phyloP scores from a whole-genome alignment of 345 rosid species.

The Excoecaria agallocha region DNA sequence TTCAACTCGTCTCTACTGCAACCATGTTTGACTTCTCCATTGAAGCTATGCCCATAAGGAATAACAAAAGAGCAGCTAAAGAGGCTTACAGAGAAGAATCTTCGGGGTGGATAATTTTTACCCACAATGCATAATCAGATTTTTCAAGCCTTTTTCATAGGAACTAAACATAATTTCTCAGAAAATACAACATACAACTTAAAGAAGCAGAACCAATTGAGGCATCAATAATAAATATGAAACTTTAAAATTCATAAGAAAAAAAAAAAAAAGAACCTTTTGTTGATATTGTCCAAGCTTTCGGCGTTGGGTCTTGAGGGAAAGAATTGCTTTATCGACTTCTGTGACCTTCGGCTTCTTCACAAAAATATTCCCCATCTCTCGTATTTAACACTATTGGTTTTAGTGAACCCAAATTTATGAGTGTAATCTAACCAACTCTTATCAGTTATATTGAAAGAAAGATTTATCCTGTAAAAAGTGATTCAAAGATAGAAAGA shows the following conservation, averaged over 20 bases:
- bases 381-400: background rate
- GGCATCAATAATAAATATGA: background rate
- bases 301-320: slow-evolving; percentile 93
- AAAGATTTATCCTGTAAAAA: background rate
- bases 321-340: slow-evolving; percentile 86
- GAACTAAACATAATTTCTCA: background rate
- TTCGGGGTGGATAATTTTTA: background rate
- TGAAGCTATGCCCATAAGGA: background rate
- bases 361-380: slow-evolving; percentile 87
- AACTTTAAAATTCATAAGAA: background rate
- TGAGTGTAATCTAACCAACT: background rate
- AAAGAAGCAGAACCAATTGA: background rate
- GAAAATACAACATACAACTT: background rate
- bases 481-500: background rate
- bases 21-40: background rate
- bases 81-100: background rate
- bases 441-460: too few relatives aligned
- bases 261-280: slow-evolving; percentile 45
- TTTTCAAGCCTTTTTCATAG: background rate
- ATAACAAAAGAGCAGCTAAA: background rate
- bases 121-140: background rate
- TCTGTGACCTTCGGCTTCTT: slow-evolving; percentile 96
- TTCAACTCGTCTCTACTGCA: background rate
- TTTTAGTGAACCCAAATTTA: background rate
- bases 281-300: slow-evolving; percentile 89